These are phyloP conservation scores for Euphrasia confusa DNA, from an alignment of 257 asterid genomes.

Conservation along the genomic window DNA sequence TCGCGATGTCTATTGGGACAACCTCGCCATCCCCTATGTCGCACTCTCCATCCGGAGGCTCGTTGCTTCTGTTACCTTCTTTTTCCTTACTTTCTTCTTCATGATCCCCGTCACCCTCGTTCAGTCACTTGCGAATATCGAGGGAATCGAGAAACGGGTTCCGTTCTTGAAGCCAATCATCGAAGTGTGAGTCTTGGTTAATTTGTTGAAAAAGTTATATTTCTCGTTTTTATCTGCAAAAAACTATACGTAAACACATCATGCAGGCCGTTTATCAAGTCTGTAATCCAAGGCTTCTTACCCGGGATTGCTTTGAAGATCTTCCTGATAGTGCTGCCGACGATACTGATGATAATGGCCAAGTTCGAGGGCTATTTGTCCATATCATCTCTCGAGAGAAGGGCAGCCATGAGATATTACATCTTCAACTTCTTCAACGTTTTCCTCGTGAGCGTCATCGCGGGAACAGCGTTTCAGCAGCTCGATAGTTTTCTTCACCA, in stretches of 20 bases:
- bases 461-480: slow-evolving; percentile 89
- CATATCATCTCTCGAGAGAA: slow-evolving; percentile 72
- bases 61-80: slow-evolving; percentile 60
- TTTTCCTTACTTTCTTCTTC: slow-evolving; percentile 93
- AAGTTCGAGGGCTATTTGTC: slow-evolving; percentile 89
- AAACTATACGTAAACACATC: not conserved
- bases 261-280: slow-evolving; percentile 76
- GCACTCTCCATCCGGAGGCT: slow-evolving; percentile 77
- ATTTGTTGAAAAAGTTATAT: not conserved
- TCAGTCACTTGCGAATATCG: slow-evolving; percentile 87
- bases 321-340: slow-evolving; percentile 79
- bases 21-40: slow-evolving; percentile 89
- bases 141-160: slow-evolving; percentile 45
- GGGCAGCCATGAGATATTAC: slow-evolving; percentile 66
- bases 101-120: slow-evolving; percentile 81
- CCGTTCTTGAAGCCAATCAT: slow-evolving; percentile 62
- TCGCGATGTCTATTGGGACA: slow-evolving; percentile 77
- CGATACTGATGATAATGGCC: slow-evolving; percentile 84
- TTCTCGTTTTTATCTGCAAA: too few species aligned
- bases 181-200: slow-evolving; percentile 50
- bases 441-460: slow-evolving; percentile 74
- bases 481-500: slow-evolving; percentile 58
- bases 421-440: slow-evolving; percentile 80
- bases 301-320: slow-evolving; percentile 98
- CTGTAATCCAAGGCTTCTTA: slow-evolving; percentile 84